Base-by-base conservation (phyloP, 2,329 filamentous ascomycete genomes). In the Zymoseptoria pseudotritici region DNA sequence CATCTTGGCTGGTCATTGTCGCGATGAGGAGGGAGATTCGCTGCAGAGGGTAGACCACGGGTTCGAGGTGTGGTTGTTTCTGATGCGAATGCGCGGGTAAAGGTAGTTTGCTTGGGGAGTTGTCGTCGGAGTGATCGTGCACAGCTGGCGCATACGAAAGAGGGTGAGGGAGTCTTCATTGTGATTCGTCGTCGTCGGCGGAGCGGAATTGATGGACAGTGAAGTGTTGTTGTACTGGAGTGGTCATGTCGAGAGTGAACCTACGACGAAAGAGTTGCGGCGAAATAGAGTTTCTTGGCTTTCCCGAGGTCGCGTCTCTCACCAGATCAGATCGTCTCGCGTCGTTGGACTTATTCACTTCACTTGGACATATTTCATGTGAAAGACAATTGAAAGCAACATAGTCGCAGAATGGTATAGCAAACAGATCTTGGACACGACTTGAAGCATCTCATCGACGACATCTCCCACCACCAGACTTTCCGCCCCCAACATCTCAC, bases 1-100 rank as follows among this genome's bases (percentile, higher is more conserved):
- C 80, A 82, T 73, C 80, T 73, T n/a, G 79, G 79, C 20, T 70
- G 58, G 51, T 59, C 60, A 63, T 17, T 70, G 66, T 53, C 22
- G 52, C 22, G 52, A 19, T 29, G 52, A 19, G 52, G 52, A n/a
- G 52, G 29, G 9, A 26, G 52, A 19, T 53, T 17, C 1, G 56
- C 59, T 54, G 60, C 57, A 69, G 71, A 72, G 66, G 68, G 63
- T 64, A 60, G 67, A 24, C 69, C 58, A 54, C 59, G 60, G 58
- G 64, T 66, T 46, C 36, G 36, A n/a, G 36, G 36, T 46, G 36
- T 46, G 17, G 36, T 46, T 4, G 56, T 66, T 55, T 65, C 57
- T 57, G 63, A 20, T 54, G 69, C 68, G 29, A 46, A 46, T 46
- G 36, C 36, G 36, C 36, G 73, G 72, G 58, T 58, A 55, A 26